phyloP scores from a whole-genome alignment of 169 alveolate genomes.

The Perkinsus chesapeaki region DNA sequence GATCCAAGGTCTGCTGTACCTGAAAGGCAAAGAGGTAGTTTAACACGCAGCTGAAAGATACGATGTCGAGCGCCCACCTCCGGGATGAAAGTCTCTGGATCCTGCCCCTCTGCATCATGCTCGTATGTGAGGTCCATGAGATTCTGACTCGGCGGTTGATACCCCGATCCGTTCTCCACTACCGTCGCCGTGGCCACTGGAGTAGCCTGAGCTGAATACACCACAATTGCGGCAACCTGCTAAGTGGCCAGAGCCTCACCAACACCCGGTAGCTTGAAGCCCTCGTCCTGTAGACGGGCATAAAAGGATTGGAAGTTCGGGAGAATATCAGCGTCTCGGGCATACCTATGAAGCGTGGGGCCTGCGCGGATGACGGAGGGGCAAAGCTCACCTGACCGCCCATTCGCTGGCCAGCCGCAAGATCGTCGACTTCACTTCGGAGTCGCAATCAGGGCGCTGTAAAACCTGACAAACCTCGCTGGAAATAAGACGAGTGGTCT shows the following conservation, averaged over 20 bases:
- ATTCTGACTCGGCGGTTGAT: neutral
- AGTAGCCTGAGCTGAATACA: neutral
- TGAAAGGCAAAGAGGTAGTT: too few relatives aligned
- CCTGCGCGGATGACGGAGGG: neutral
- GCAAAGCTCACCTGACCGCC: neutral
- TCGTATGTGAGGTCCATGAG: neutral
- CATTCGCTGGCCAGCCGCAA: neutral
- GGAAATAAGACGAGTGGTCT: neutral
- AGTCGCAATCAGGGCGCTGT: neutral
- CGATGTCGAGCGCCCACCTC: neutral
- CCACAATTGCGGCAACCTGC: too few relatives aligned
- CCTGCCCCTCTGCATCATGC: neutral
- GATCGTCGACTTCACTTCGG: neutral
- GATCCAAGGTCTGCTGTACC: neutral
- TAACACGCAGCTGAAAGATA: neutral
- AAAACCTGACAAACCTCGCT: neutral
- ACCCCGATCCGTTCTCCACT: neutral
- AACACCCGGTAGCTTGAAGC: neutral
- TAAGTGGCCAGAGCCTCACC: neutral
- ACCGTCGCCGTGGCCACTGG: neutral
- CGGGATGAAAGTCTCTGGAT: neutral
- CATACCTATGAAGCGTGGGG: neutral
- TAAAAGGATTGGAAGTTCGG: neutral
- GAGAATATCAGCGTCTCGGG: neutral
- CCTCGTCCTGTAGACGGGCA: neutral